Evolutionary conservation across 75 land plant species (phyloP), one percentile per base, ranked within the genome.

Genomic region (Pinus albicaulis): DNA sequence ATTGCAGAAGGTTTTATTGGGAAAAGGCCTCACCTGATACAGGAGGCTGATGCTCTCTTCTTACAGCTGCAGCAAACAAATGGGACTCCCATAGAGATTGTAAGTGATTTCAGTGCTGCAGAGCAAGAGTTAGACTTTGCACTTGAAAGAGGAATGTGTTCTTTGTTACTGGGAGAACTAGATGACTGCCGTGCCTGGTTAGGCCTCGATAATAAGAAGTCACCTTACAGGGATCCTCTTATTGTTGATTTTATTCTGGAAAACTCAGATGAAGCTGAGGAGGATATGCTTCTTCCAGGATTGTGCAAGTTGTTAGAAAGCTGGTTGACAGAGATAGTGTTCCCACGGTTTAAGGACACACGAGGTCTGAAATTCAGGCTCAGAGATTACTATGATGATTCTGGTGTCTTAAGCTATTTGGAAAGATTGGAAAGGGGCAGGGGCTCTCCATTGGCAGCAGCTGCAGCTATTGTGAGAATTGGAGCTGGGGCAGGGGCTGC

Each of bases 381-480:
- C 69, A 83, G 90, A 52, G 95, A 92, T 82, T 96, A 96, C 57
- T 96, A 92, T 82, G 99, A 96, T 83, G 93, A 96, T 78, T 89
- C 90, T 62, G 78, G 80, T 36, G 98, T 96, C 28, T 83, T 96
- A 12, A 85, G 76, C 77, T 94, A 90, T 80, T 75, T 94, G 70
- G 99, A 96, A 71, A 86, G 85, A 44, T 59, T 90, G 26, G 93
- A 94, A 73, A 90, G 88, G 62, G 92, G 78, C 17, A 78, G 78
- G 20, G 75, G 80, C n/a, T 91, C 93, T 11, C 92, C 94, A 7
- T 86, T 93, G 73, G 96, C 90, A 76, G 99, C 97, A 59, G 97
- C 97, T 55, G 90, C 98, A 26, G 98, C 95, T 10, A 93, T 96
- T 65, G 96, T 74, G 20, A 90, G 83, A 74, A 83, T 93, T 77